Base-by-base conservation (phyloP, 2,329 filamentous ascomycete genomes). In the Monilinia vaccinii-corymbosi region DNA sequence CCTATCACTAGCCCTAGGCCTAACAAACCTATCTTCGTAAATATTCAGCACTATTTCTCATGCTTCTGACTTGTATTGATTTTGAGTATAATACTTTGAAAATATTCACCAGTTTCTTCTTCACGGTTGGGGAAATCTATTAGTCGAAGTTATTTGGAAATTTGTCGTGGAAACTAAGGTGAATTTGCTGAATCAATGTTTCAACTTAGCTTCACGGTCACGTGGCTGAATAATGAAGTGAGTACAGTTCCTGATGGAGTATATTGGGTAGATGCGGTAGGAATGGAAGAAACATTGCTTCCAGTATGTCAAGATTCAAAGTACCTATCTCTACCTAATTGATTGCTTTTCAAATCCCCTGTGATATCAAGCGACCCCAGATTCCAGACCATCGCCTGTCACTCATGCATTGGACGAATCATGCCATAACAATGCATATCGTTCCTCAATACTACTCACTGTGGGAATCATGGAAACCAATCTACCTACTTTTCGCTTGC, bases 391-490 rank as follows among this genome's bases (percentile, higher is more conserved):
- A 40, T 28, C 14, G 21, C 21, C 18, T 38, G 34, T 32, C 13
- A 53, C 38, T 53, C 28, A 53, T 52, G 38, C 38, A 32, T 32
- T 32, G 13, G 28, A 7, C 38, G 14, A 32, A 44, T 31, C 25
- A 16, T 56, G 21, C 47, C 40, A 48, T 48, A 31, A 42, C 40
- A 36, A 56, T 45, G 47, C 40, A 31, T 31, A 31, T 58, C 34
- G 6, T 52, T 58, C 32, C 40, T 59, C 42, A 34, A 59, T 55
- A 47, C 57, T 45, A 55, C 48, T 58, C 47, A 44, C 31, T 59
- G 25, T 59, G 48, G 57, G 57, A 59, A 59, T 59, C 48, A 13
- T 59, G 57, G 23, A 55, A 59, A 45, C 32, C 50, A 58, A 47
- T 59, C 40, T 55, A 55, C 57, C 40, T 52, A 40, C 40, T 53